Evolutionary conservation across 2,329 filamentous ascomycete genomes (phyloP), one percentile per base, ranked within the genome.

Genomic region (Trichoderma sp.): DNA sequence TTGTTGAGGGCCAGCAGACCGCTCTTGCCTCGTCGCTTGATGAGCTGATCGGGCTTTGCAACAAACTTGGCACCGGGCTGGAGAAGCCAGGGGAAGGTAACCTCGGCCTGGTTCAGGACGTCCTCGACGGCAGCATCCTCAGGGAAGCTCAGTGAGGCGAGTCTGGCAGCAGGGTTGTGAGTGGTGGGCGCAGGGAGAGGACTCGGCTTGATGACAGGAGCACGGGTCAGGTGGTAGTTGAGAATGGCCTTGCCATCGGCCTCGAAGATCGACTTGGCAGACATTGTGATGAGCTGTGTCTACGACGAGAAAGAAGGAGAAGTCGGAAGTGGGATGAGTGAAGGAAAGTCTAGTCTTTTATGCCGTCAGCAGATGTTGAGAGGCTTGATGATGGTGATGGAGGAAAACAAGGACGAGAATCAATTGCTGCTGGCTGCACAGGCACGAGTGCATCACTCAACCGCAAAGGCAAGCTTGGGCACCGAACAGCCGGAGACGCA

Each of bases 231-330:
- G 88, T 98, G 96, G 89, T 98, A 99, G 92, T 97, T 98, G 89
- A 99, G 89, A 87, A 99, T 98, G 89, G 96, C 96, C 92, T 99
- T 99, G 89, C 96, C 96, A 86, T 99, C 96, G 87, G 95, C 95
- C 88, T 99, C 96, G 87, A 92, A 85, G 81, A 99, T 98, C 75
- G 95, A 92, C 86, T 99, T 99, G 83, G 96, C 81, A 75, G 81
- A 83, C 81, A 83, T 83, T 76, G 70, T 80, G 77, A 73, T 79
- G 77, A 73, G 73, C 73, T 74, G 74, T 71, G 71, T 73, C 68
- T 72, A 73, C 70, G 70, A 73, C 71, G 72, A 72, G 70, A 43
- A 70, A 68, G 39, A 56, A 37, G 60, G 46, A 56, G 46, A 56
- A 55, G 43, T 56, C 51, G 58, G 39, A 16, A 14, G n/a, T 32